Conservation (phyloP, 1,139 yeast species). For the Pichia sp. region DNA sequence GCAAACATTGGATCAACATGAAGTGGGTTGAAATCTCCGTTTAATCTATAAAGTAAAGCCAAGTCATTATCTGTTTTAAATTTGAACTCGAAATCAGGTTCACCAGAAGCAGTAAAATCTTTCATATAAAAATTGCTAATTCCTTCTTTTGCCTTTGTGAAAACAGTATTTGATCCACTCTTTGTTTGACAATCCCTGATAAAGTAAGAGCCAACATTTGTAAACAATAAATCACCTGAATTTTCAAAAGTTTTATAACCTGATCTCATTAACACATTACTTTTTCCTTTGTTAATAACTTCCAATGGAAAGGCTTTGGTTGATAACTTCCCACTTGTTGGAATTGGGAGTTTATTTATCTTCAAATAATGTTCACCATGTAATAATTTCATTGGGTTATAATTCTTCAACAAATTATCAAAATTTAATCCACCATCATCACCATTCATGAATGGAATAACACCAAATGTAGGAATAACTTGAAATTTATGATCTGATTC, state of each 20-base stretch:
- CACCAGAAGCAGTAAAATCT: conserved; percentile 46
- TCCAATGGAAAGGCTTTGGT: conserved; percentile 67
- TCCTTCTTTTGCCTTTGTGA: conserved; percentile 39
- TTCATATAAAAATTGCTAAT: conserved; percentile 50
- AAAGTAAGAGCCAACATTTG: conserved; percentile 82
- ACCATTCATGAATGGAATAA: conserved; percentile 59
- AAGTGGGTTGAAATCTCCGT: conserved; percentile 92
- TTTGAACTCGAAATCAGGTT: conserved; percentile 62
- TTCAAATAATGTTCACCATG: conserved; percentile 96
- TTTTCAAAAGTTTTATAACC: conserved; percentile 70
- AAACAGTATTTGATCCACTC: conserved; percentile 52
- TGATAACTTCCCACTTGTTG: conserved; percentile 54
- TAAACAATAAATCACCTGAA: conserved; percentile 61
- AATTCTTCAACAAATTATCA: conserved; percentile 51
- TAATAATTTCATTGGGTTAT: conserved; percentile 80
- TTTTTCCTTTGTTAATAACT: conserved; percentile 62
- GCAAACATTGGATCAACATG: conserved; percentile 94
- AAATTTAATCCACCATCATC: conserved; percentile 30
- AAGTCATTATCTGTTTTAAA: conserved; percentile 64
- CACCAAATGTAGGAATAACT: conserved; percentile 90
- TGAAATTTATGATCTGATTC: conserved; percentile 77
- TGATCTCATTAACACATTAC: conserved; percentile 64
- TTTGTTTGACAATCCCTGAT: conserved; percentile 62
- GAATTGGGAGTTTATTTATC: conserved; percentile 72
- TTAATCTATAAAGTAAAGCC: conserved; percentile 85